Evolutionary conservation across 2,329 filamentous ascomycete genomes (phyloP).

Genomic region (Aureobasidium sp.): DNA sequence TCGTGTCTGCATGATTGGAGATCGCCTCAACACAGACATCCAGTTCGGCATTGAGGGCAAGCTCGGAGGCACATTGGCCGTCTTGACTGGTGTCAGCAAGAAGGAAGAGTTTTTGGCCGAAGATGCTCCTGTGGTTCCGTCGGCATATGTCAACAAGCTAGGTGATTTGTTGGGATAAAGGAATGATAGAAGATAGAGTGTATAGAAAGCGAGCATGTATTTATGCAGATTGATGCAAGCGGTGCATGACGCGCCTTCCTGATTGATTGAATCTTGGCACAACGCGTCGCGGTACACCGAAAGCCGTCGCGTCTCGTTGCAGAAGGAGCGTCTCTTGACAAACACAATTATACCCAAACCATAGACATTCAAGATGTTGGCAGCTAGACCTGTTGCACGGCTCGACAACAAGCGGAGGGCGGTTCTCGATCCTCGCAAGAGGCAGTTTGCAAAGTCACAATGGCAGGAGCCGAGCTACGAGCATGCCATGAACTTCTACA

Average conservation of each 20-base stretch:
- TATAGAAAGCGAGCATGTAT: not conserved
- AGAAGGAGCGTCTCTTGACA: not conserved
- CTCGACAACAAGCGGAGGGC: slow-evolving; percentile 65
- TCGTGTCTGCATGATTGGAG: slow-evolving; percentile 90
- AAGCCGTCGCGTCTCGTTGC: not conserved
- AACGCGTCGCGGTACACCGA: not conserved
- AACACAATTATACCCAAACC: not conserved
- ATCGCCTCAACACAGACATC: slow-evolving; percentile 91
- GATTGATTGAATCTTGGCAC: not conserved
- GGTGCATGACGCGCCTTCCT: not conserved
- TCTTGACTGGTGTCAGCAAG: slow-evolving; percentile 80
- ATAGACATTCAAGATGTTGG: slow-evolving; percentile 15
- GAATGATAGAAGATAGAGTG: not conserved
- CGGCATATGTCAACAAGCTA: slow-evolving; percentile 75
- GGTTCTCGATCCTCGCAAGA: slow-evolving; percentile 69
- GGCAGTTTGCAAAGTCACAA: slow-evolving; percentile 69
- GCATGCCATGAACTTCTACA: slow-evolving; percentile 86
- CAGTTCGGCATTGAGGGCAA: slow-evolving; percentile 87
- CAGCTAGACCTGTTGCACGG: slow-evolving; percentile 21
- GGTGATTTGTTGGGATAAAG: slow-evolving; percentile 54
- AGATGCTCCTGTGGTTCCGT: slow-evolving; percentile 60
- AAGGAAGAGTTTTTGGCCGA: slow-evolving; percentile 73
- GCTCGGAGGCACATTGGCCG: slow-evolving; percentile 81
- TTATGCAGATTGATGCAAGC: not conserved
- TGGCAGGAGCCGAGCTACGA: slow-evolving; percentile 75